These are phyloP conservation scores for Verticillium isaacii DNA, from an alignment of 2,329 filamentous ascomycete species.

Conservation along the genomic window DNA sequence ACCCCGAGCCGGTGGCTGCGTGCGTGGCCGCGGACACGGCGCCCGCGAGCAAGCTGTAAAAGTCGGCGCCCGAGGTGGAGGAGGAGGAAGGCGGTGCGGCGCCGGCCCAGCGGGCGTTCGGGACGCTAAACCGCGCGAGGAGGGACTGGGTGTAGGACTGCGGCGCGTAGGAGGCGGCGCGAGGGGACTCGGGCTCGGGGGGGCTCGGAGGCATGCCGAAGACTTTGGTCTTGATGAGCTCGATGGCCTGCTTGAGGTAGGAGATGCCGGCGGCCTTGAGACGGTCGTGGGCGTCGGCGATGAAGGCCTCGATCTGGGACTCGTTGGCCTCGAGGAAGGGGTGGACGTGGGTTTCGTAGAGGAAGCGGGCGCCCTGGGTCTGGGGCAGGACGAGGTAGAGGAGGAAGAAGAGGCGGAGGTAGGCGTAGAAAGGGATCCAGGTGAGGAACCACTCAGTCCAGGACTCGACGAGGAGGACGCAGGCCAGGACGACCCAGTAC, in stretches of 20 bases:
- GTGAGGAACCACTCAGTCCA: slow-evolving; percentile 82
- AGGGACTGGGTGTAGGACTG: slow-evolving; percentile 73
- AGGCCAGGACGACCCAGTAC: slow-evolving; percentile 94
- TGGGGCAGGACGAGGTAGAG: slow-evolving; percentile 96
- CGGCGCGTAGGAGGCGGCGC: slow-evolving; percentile 37
- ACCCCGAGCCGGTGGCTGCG: slow-evolving; percentile 24
- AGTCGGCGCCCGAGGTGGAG: slow-evolving; percentile 45
- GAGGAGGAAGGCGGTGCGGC: slow-evolving; percentile 24
- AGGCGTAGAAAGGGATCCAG: slow-evolving; percentile 93
- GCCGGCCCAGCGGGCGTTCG: slow-evolving; percentile 53
- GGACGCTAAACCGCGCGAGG: slow-evolving; percentile 81
- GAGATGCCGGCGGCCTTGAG: slow-evolving; percentile 71
- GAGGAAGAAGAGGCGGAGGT: slow-evolving; percentile 80
- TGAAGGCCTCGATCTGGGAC: slow-evolving; percentile 82
- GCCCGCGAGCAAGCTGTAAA: slow-evolving; percentile 72
- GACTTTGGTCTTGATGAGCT: slow-evolving; percentile 68
- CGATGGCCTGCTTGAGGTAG: slow-evolving; percentile 68
- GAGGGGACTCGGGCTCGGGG: slow-evolving; percentile 28
- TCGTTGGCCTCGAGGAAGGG: slow-evolving; percentile 89
- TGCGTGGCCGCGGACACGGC: slow-evolving; percentile 58
- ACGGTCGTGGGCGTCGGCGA: slow-evolving; percentile 73
- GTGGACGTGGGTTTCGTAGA: slow-evolving; percentile 83
- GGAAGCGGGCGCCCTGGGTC: slow-evolving; percentile 82
- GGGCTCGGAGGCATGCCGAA: slow-evolving; percentile 66
- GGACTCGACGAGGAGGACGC: slow-evolving; percentile 76